Evolutionary conservation across 768 basidiomycete species (phyloP).

Genomic region (Suillus placidus): DNA sequence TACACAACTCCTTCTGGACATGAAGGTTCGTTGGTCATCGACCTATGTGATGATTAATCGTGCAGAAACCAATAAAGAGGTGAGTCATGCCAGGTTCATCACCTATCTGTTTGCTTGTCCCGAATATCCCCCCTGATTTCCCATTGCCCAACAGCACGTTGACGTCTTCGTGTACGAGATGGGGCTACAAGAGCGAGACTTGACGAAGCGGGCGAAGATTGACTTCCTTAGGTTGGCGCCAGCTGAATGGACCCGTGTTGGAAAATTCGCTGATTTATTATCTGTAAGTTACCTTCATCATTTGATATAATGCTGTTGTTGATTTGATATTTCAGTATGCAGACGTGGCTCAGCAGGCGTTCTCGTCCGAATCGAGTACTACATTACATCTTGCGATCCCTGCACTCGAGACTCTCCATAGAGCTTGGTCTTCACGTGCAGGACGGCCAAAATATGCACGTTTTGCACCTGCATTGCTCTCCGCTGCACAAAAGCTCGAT

Average conservation of each 20-base stretch:
- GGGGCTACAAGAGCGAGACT: neutral
- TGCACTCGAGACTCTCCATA: too few relatives aligned
- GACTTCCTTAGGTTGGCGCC: neutral
- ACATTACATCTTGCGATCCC: too few relatives aligned
- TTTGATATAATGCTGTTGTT: neutral
- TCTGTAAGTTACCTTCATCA: neutral
- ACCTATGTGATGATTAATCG: conserved; percentile 31
- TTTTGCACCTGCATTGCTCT: too few relatives aligned
- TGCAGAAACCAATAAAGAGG: conserved; percentile 11
- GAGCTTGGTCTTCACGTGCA: too few relatives aligned
- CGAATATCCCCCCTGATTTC: neutral
- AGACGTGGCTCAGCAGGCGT: too few relatives aligned
- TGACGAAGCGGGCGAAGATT: neutral
- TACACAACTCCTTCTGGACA: conserved; percentile 28
- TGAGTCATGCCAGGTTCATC: neutral
- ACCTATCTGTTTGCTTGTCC: too few relatives aligned
- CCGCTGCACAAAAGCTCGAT: too few relatives aligned
- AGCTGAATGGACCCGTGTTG: neutral
- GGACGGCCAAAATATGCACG: too few relatives aligned
- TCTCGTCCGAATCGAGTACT: too few relatives aligned
- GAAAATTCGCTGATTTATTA: neutral
- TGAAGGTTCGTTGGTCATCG: conserved; percentile 37
- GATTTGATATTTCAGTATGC: too few relatives aligned
- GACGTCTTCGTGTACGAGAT: neutral
- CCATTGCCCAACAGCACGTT: neutral